phyloP scores from a whole-genome alignment of 1,284 basidiomycete species.

The Apiotrichum veenhuisii region DNA sequence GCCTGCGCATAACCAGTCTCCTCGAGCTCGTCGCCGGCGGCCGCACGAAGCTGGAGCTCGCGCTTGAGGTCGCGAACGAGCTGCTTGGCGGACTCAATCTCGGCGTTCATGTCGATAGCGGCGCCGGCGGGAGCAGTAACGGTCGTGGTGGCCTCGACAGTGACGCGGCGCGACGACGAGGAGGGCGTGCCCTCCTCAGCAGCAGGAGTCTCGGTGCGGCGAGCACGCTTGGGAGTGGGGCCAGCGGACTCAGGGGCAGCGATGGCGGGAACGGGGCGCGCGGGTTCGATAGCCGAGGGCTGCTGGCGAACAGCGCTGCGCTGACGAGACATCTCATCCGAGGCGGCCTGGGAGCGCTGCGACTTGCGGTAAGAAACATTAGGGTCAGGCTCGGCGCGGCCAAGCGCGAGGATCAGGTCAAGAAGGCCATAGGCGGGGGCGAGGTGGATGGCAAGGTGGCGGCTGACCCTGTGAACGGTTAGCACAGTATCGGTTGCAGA shows the following conservation, averaged over 20 bases:
- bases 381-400: conserved; percentile 73
- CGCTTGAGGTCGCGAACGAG: conserved; percentile 46
- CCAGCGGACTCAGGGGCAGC: conserved; percentile 20
- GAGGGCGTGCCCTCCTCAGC: too few relatives aligned
- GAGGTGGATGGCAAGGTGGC: conserved; percentile 62
- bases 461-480: conserved; percentile 60
- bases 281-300: background rate
- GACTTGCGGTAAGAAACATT: conserved; percentile 66
- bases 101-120: conserved; percentile 40
- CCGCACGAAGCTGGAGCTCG: conserved; percentile 35
- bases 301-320: background rate
- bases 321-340: conserved; percentile 35
- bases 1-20: conserved; percentile 31
- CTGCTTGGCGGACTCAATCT: conserved; percentile 47
- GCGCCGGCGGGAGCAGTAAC: conserved; percentile 38
- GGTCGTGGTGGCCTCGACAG: conserved; percentile 44
- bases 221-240: conserved; percentile 38
- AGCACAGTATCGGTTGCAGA: background rate
- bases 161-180: conserved; percentile 31
- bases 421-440: conserved; percentile 58
- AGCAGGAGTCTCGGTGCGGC: conserved; percentile 12
- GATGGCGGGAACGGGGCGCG: conserved; percentile 14
- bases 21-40: conserved; percentile 43
- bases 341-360: conserved; percentile 47
- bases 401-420: conserved; percentile 55